Evolutionary conservation across 352 stramenopile genomes (phyloP).

Genomic region (Pythium guiyangense): DNA sequence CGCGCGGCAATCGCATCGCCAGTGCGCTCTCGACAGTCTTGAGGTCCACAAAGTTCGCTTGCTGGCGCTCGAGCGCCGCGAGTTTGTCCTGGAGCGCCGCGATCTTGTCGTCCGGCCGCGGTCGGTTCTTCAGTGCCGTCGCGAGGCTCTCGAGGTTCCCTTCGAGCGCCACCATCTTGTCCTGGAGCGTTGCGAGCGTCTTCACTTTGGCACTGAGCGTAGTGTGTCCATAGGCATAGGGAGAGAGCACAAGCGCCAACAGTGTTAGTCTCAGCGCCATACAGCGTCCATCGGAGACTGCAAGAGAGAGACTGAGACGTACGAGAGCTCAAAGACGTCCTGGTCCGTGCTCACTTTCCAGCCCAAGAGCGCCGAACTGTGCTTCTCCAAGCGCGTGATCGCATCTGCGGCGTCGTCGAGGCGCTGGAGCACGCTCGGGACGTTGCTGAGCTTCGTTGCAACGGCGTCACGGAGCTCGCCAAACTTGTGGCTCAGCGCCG

Average conservation of each 20-base stretch:
- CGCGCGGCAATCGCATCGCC: slow-evolving; percentile 56
- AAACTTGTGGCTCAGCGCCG: slow-evolving; percentile 34
- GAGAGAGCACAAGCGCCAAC: not conserved
- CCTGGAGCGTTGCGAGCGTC: slow-evolving; percentile 33
- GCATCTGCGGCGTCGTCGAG: slow-evolving; percentile 43
- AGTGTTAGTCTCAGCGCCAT: not conserved
- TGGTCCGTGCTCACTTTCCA: slow-evolving; percentile 63
- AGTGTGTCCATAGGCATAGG: not conserved
- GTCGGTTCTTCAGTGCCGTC: slow-evolving; percentile 27
- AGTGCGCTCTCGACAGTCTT: slow-evolving; percentile 66
- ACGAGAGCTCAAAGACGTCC: slow-evolving; percentile 49
- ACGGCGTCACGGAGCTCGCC: slow-evolving; percentile 47
- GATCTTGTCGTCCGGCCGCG: slow-evolving; percentile 54
- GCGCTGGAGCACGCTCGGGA: slow-evolving; percentile 22
- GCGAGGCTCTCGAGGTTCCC: slow-evolving; percentile 51
- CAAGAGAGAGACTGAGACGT: slow-evolving; percentile 4
- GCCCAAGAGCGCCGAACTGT: slow-evolving; percentile 53
- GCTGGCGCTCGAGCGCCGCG: slow-evolving; percentile 43
- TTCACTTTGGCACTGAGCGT: slow-evolving; percentile 42
- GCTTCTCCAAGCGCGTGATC: slow-evolving; percentile 66
- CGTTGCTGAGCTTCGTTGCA: slow-evolving; percentile 22
- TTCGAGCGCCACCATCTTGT: slow-evolving; percentile 57
- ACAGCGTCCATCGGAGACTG: too few species aligned
- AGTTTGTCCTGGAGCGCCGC: slow-evolving; percentile 54
- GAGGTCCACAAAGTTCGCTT: slow-evolving; percentile 45